A percentile compares a stretch with the other conserved stretches of the same genome.
Conservation (phyloP, 1,284 basidiomycete genomes). For the Ganoderma multipileum region DNA sequence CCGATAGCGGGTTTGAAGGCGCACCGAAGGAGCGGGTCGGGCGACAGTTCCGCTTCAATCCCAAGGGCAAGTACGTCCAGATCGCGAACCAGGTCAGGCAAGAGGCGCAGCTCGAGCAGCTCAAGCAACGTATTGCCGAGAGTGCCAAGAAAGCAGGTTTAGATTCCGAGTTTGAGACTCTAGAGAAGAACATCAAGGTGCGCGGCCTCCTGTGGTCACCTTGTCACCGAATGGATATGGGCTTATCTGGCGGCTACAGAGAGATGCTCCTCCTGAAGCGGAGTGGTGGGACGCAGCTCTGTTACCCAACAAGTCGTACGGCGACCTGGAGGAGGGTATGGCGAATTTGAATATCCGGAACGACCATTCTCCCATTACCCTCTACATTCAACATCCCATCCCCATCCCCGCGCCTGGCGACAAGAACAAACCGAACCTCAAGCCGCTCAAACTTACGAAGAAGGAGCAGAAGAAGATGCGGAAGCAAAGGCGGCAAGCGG, state of each 20-base stretch:
- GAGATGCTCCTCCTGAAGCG: constrained; percentile 84
- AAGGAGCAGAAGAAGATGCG: constrained; percentile 99
- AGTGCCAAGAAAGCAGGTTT: constrained; percentile 92
- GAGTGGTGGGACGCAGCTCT: constrained; percentile 98
- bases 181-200: constrained; percentile 89
- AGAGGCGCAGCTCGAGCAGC: constrained; percentile 86
- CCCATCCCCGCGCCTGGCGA: constrained; percentile 93
- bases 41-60: constrained; percentile 83
- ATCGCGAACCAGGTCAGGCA: constrained; percentile 87
- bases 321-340: constrained; percentile 69
- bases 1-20: constrained; percentile 71
- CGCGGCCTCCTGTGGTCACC: constrained; percentile 28
- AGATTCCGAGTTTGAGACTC: constrained; percentile 88
- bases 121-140: constrained; percentile 94
- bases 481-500: constrained; percentile 86
- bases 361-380: constrained; percentile 81
- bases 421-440: constrained; percentile 77
- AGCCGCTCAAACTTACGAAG: constrained; percentile 90
- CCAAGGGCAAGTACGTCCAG: constrained; percentile 90
- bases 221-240: neutral
- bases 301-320: constrained; percentile 83
- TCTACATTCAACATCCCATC: constrained; percentile 97
- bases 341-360: constrained; percentile 67
- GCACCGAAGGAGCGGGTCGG: constrained; percentile 75
- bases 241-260: constrained; percentile 47